Evolutionary conservation across 2,329 filamentous ascomycete genomes (phyloP).

Genomic region (Botrytis galanthina): DNA sequence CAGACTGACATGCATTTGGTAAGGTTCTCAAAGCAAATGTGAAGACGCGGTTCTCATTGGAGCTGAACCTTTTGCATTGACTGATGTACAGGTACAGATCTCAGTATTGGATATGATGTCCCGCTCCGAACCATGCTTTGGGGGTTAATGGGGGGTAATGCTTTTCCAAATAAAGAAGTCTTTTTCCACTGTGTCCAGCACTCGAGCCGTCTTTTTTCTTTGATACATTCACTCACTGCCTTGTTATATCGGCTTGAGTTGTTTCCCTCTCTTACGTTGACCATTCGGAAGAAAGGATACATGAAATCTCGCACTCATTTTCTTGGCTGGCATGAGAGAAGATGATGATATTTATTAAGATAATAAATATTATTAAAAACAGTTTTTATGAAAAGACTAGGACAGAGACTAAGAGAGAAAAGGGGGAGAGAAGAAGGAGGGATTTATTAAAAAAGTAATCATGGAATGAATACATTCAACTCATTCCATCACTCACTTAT

Average conservation of each 20-base stretch:
- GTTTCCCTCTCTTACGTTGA: background rate
- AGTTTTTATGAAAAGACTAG: background rate
- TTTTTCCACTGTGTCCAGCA: background rate
- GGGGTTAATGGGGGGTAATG: background rate
- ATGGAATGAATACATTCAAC: background rate
- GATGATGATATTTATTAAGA: background rate
- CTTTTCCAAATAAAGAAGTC: background rate
- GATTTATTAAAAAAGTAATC: background rate
- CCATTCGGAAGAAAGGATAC: slow-evolving; percentile 3
- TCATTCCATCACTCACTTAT: background rate
- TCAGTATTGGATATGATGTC: background rate
- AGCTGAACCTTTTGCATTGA: background rate
- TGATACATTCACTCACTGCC: background rate
- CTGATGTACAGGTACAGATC: background rate
- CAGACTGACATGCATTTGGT: slow-evolving; percentile 5
- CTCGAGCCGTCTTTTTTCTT: background rate
- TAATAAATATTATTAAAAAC: background rate
- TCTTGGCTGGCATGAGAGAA: background rate
- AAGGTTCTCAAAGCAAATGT: background rate
- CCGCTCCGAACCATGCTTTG: background rate
- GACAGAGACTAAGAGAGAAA: background rate
- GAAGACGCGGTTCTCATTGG: background rate
- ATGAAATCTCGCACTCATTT: background rate
- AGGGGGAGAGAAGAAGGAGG: background rate
- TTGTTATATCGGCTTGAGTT: background rate